A percentile compares a stretch with the other conserved stretches of the same genome.
Conservation (phyloP, 2,329 filamentous ascomycete species). For the Apiospora hydei region DNA sequence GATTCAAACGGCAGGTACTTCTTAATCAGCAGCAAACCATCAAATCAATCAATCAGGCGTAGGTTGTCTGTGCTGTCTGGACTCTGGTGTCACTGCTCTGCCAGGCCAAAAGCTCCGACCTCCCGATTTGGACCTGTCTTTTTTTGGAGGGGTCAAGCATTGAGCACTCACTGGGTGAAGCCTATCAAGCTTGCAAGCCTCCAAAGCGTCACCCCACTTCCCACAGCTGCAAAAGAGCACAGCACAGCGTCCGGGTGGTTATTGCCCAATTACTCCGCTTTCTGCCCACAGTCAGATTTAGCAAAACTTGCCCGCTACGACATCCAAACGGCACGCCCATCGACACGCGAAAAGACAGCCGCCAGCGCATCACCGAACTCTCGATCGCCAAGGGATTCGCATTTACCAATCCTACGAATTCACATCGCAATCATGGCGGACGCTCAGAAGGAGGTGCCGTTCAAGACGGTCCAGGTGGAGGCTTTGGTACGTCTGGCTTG, state of each 20-base stretch:
- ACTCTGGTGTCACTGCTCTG: background rate
- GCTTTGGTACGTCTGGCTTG: slow-evolving; percentile 74
- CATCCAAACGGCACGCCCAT: slow-evolving; percentile 14
- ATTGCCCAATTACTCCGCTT: slow-evolving; percentile 23
- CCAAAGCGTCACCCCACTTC: background rate
- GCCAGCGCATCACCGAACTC: slow-evolving; percentile 13
- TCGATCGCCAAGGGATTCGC: slow-evolving; percentile 21
- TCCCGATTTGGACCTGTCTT: background rate
- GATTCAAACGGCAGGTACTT: background rate
- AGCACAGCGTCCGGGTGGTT: background rate
- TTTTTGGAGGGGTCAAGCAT: background rate
- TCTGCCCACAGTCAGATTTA: slow-evolving; percentile 23
- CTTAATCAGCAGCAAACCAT: background rate
- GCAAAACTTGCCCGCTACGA: slow-evolving; percentile 24
- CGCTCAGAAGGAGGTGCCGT: slow-evolving; percentile 68
- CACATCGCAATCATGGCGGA: slow-evolving; percentile 62
- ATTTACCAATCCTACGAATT: slow-evolving; percentile 22
- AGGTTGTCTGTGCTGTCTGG: too few relatives aligned
- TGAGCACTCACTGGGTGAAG: background rate
- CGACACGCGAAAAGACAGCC: slow-evolving; percentile 14
- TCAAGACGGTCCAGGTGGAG: slow-evolving; percentile 92
- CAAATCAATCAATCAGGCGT: background rate
- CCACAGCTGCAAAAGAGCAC: slow-evolving; percentile 17
- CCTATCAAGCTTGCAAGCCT: background rate
- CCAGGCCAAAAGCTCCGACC: background rate